Conservation (phyloP, 2,329 filamentous ascomycete genomes). For the Colletotrichum noveboracense region DNA sequence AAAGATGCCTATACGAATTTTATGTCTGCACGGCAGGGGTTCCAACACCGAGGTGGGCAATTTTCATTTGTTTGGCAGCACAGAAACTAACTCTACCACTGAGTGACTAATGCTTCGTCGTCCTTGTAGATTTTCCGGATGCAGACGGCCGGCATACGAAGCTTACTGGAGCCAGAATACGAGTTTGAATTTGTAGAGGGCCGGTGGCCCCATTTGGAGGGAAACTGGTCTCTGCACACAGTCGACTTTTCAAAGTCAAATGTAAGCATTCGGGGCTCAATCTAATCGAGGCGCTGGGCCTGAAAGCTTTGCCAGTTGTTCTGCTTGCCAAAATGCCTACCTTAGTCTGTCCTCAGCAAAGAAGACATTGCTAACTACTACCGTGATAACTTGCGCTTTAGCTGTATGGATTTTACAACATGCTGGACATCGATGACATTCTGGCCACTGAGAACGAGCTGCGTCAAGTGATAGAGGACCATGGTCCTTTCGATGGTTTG, state of each 20-base stretch:
- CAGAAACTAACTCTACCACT: neutral
- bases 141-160: neutral
- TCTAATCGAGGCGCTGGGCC: neutral
- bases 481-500: neutral
- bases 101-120: neutral
- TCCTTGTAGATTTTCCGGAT: neutral
- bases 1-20: neutral
- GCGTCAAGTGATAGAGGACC: neutral
- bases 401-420: slow-evolving; percentile 2
- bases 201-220: neutral
- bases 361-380: neutral
- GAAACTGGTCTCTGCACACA: neutral
- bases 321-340: neutral
- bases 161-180: neutral
- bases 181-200: neutral
- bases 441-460: neutral
- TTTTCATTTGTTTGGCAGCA: neutral
- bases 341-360: neutral
- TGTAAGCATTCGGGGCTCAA: neutral
- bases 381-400: neutral
- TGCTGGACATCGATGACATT: neutral
- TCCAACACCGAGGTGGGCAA: neutral
- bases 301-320: neutral
- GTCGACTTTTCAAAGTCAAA: slow-evolving; percentile 2
- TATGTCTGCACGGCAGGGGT: neutral